These are phyloP conservation scores for Chamaecyparis obtusa DNA, from an alignment of 75 land plant genomes.

Conservation along the genomic window DNA sequence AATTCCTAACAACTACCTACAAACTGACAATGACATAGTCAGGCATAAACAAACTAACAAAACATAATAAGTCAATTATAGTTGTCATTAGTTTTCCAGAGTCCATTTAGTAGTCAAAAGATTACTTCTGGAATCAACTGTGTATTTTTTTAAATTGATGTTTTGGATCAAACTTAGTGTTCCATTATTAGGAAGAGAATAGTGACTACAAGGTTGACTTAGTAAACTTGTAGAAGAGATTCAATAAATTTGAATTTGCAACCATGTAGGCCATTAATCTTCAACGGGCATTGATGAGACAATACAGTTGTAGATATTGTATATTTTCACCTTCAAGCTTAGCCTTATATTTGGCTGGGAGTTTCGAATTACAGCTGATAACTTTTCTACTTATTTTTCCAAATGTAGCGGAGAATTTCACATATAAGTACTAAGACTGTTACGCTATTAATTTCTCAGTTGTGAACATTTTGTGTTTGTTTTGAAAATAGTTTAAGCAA, in stretches of 20 bases:
- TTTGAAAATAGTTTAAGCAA: background rate
- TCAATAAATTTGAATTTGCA: background rate
- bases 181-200: no score
- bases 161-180: no score
- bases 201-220: background rate
- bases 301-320: background rate
- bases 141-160: no score
- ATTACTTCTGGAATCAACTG: no score
- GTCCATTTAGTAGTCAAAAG: no score
- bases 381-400: background rate
- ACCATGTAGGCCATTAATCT: no score
- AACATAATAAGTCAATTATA: no score
- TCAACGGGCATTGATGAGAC: background rate
- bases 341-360: background rate
- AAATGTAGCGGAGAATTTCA: background rate
- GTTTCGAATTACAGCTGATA: background rate
- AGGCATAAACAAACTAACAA: no score
- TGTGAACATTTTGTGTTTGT: background rate
- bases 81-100: no score
- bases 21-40: no score
- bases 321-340: background rate
- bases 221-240: background rate
- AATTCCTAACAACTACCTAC: no score
- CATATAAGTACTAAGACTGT: background rate
- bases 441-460: background rate